Evolutionary conservation across 805 yeast genomes (phyloP).

Genomic region (Candida easanensis): DNA sequence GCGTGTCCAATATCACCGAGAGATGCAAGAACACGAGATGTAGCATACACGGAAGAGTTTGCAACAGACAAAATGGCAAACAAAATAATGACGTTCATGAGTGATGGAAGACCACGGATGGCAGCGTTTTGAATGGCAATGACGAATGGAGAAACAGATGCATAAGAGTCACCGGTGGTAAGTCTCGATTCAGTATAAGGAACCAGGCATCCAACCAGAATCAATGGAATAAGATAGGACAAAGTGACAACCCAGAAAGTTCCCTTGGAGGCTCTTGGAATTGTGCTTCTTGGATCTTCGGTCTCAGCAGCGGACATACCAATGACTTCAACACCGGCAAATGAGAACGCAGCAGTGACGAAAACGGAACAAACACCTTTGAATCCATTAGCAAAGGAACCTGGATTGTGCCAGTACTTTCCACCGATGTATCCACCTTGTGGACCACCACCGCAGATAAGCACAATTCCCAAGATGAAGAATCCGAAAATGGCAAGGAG

Average conservation of each 20-base stretch:
- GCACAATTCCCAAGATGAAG: constrained; percentile 44
- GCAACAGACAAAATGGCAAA: constrained; percentile 70
- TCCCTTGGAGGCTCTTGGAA: constrained; percentile 76
- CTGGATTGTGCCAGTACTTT: constrained; percentile 50
- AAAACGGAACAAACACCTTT: constrained; percentile 48
- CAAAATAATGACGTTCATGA: constrained; percentile 67
- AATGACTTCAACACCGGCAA: constrained; percentile 68
- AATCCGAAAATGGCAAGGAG: constrained; percentile 47
- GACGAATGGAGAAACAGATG: constrained; percentile 75
- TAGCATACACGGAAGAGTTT: constrained; percentile 65
- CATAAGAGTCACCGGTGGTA: constrained; percentile 48
- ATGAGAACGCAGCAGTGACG: constrained; percentile 67
- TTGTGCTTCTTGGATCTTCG: constrained; percentile 58
- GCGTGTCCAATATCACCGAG: constrained; percentile 63
- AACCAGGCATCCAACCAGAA: constrained; percentile 64
- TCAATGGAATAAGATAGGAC: constrained; percentile 59
- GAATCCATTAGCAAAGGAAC: constrained; percentile 50
- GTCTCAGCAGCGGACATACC: constrained; percentile 81
- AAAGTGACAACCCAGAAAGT: constrained; percentile 76
- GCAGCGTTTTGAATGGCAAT: constrained; percentile 67
- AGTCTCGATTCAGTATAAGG: constrained; percentile 54
- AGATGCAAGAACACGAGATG: constrained; percentile 64
- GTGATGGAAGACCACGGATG: constrained; percentile 58
- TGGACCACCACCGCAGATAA: constrained; percentile 57
- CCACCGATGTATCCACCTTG: constrained; percentile 46